Conservation (phyloP, 768 basidiomycete genomes). For the Phylloporus sp. region DNA sequence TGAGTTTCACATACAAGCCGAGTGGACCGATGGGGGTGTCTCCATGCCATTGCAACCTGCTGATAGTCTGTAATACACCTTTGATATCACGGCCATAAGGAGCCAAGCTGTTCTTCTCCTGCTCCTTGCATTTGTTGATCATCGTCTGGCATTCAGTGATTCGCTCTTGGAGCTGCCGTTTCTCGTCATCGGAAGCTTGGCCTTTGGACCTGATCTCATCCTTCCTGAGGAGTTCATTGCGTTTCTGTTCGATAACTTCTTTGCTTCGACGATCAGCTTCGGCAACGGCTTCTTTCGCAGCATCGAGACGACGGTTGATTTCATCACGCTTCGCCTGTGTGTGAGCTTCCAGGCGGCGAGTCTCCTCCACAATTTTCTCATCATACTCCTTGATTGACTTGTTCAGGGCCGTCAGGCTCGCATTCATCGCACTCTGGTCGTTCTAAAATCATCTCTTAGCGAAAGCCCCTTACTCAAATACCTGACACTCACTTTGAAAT, state of each 20-base stretch:
- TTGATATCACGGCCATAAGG: slow-evolving; percentile 65
- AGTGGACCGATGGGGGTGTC: slow-evolving; percentile 73
- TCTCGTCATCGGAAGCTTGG: slow-evolving; percentile 31
- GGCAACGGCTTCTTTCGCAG: slow-evolving; percentile 38
- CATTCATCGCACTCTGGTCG: slow-evolving; percentile 50
- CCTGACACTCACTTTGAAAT: slow-evolving; percentile 40
- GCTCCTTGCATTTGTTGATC: slow-evolving; percentile 46
- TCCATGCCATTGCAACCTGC: slow-evolving; percentile 55
- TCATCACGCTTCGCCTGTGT: slow-evolving; percentile 63
- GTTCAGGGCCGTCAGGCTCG: slow-evolving; percentile 34
- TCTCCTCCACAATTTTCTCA: slow-evolving; percentile 50
- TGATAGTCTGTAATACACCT: slow-evolving; percentile 51
- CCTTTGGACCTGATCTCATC: slow-evolving; percentile 36
- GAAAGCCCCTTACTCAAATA: not conserved
- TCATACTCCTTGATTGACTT: slow-evolving; percentile 35
- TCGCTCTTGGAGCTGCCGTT: slow-evolving; percentile 32
- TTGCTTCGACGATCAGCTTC: slow-evolving; percentile 36
- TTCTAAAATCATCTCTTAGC: slow-evolving; percentile 33
- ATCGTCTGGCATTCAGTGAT: slow-evolving; percentile 47
- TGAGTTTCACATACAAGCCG: slow-evolving; percentile 72
- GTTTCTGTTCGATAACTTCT: slow-evolving; percentile 33
- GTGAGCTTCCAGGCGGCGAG: slow-evolving; percentile 48
- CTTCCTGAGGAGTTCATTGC: slow-evolving; percentile 27
- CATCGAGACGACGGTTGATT: slow-evolving; percentile 47
- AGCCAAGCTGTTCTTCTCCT: slow-evolving; percentile 54